A percentile compares a stretch with the other conserved stretches of the same genome.
These are phyloP conservation scores for Apophysomyces variabilis DNA, from an alignment of 371 early-diverging fungal genomes.

Conservation along the genomic window DNA sequence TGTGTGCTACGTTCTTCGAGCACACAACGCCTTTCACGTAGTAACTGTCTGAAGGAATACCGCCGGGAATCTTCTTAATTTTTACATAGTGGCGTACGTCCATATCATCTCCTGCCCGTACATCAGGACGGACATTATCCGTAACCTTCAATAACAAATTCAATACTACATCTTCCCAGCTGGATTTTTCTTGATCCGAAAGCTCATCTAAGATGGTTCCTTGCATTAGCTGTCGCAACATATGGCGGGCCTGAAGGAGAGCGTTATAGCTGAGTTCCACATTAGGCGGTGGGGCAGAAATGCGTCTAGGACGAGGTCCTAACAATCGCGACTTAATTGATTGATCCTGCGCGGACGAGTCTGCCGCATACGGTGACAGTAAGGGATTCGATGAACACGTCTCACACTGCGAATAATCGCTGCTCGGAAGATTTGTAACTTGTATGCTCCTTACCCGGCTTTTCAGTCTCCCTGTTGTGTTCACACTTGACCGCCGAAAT, in stretches of 20 bases:
- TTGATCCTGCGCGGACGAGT: conserved; percentile 9
- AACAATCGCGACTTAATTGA: conserved; percentile 19
- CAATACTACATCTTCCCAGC: conserved; percentile 83
- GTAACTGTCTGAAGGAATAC: conserved; percentile 75
- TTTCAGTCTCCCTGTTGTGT: conserved; percentile 11
- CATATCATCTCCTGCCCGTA: conserved; percentile 80
- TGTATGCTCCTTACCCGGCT: conserved; percentile 22
- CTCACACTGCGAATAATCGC: conserved; percentile 24
- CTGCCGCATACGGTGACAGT: conserved; percentile 21
- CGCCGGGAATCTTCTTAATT: conserved; percentile 94
- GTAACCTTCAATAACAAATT: conserved; percentile 72
- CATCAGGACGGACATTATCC: conserved; percentile 72
- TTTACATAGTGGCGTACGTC: conserved; percentile 92
- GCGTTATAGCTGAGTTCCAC: conserved; percentile 73
- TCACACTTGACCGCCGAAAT: conserved; percentile 23
- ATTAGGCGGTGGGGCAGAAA: conserved; percentile 56
- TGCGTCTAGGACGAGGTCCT: conserved; percentile 45
- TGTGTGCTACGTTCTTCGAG: conserved; percentile 92
- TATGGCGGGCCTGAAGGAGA: conserved; percentile 64
- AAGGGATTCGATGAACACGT: conserved; percentile 33
- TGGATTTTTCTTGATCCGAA: conserved; percentile 42
- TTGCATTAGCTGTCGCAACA: conserved; percentile 63
- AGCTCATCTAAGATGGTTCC: conserved; percentile 22
- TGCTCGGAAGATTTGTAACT: conserved; percentile 35
- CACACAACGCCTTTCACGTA: conserved; percentile 89